These are phyloP conservation scores for Corynespora cassiicola DNA, from an alignment of 2,329 filamentous ascomycete species.

Conservation along the genomic window DNA sequence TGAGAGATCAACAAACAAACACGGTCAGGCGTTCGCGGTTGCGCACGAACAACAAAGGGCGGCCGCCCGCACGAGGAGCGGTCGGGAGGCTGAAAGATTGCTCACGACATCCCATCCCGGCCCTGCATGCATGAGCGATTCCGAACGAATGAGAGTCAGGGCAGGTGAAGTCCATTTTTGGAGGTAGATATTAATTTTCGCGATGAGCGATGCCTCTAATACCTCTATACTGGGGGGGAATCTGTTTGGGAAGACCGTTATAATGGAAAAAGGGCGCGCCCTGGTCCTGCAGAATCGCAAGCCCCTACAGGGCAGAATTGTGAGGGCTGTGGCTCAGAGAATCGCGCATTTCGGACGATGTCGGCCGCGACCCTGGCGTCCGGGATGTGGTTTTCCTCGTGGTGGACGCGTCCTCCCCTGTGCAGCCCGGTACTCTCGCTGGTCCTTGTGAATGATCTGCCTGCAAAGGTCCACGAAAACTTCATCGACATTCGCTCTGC, in stretches of 20 bases:
- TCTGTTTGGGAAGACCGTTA: not conserved
- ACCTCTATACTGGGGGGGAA: slow-evolving; percentile 19
- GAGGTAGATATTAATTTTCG: slow-evolving; percentile 25
- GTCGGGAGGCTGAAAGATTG: too few species aligned
- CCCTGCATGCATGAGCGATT: too few species aligned
- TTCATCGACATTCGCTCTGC: slow-evolving; percentile 86
- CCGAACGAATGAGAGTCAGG: too few species aligned
- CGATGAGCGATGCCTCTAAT: slow-evolving; percentile 26
- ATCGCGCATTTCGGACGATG: slow-evolving; percentile 34
- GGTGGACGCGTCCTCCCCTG: slow-evolving; percentile 3
- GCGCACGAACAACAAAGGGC: too few species aligned
- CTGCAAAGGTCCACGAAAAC: slow-evolving; percentile 85
- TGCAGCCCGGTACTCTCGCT: slow-evolving; percentile 43
- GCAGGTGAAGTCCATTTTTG: too few species aligned
- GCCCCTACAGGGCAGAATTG: slow-evolving; percentile 10
- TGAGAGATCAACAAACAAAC: too few species aligned
- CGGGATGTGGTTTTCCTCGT: slow-evolving; percentile 3
- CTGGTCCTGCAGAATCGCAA: slow-evolving; percentile 37
- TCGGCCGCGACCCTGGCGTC: slow-evolving; percentile 11
- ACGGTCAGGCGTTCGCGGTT: too few species aligned
- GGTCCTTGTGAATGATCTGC: slow-evolving; percentile 80
- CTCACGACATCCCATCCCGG: too few species aligned
- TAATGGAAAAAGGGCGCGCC: slow-evolving; percentile 14
- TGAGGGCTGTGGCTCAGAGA: slow-evolving; percentile 31
- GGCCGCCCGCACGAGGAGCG: too few species aligned